A percentile compares a stretch with the other conserved stretches of the same genome.
These are phyloP conservation scores for Apophysomyces trapeziformis DNA, from an alignment of 371 early-diverging fungal species.

Conservation along the genomic window DNA sequence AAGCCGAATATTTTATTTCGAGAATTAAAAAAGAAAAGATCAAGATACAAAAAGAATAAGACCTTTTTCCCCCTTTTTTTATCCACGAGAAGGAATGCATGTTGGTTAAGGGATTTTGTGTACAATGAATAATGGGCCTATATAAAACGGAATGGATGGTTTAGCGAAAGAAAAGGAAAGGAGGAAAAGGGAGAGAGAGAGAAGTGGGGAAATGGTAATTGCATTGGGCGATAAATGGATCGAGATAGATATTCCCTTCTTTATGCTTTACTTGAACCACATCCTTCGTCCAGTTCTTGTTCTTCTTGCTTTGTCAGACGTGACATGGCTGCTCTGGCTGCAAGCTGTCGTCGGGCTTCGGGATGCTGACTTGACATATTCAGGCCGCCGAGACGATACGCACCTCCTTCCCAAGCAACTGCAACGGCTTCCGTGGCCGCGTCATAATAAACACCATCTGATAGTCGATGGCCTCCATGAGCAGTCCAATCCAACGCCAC, in stretches of 20 bases:
- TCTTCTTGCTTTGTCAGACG: conserved; percentile 55
- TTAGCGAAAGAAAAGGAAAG: background rate
- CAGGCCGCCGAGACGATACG: conserved; percentile 40
- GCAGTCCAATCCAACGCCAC: conserved; percentile 68
- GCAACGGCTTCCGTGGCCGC: conserved; percentile 37
- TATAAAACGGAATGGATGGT: too few relatives aligned
- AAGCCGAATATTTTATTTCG: background rate
- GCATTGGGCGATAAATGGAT: background rate
- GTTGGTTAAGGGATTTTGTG: too few relatives aligned
- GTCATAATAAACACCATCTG: conserved; percentile 40
- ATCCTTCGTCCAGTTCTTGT: conserved; percentile 55
- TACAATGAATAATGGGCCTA: too few relatives aligned
- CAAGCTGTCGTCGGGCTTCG: conserved; percentile 33
- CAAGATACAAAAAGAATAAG: conserved; percentile 2
- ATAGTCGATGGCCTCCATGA: conserved; percentile 50
- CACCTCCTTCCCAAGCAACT: conserved; percentile 35
- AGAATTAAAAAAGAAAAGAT: conserved; percentile 3
- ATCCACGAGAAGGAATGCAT: background rate
- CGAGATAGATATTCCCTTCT: background rate
- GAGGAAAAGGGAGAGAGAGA: background rate
- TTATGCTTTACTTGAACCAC: conserved; percentile 34
- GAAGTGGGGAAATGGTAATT: background rate
- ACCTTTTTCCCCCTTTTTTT: background rate
- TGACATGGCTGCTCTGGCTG: conserved; percentile 43
- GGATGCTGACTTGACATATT: background rate